phyloP scores from a whole-genome alignment of 2,329 filamentous ascomycete genomes.

The Epichloe sibirici region DNA sequence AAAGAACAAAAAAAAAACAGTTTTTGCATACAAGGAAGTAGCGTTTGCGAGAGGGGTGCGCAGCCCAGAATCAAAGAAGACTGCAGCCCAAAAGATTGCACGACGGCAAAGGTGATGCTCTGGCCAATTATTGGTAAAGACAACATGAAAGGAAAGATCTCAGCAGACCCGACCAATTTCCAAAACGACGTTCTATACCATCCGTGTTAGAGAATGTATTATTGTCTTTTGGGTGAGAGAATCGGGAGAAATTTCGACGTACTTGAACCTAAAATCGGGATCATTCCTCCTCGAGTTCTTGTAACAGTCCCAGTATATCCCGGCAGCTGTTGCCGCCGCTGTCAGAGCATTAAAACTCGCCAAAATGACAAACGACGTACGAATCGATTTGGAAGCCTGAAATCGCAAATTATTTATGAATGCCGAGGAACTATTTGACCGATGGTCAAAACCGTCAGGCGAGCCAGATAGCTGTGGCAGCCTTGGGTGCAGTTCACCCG shows the following conservation, averaged over 20 bases:
- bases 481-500: slow-evolving; percentile 7
- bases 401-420: slow-evolving; percentile 40
- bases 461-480: slow-evolving; percentile 2
- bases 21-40: slow-evolving; percentile 42
- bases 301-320: slow-evolving; percentile 46
- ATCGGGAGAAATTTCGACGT: slow-evolving; percentile 4
- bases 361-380: slow-evolving; percentile 49
- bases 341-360: slow-evolving; percentile 48
- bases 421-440: slow-evolving; percentile 30
- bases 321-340: slow-evolving; percentile 41
- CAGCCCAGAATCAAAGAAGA: slow-evolving; percentile 40
- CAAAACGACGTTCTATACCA: slow-evolving; percentile 24
- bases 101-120: slow-evolving; percentile 42
- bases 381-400: slow-evolving; percentile 41
- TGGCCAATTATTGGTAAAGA: slow-evolving; percentile 46
- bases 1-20: neutral
- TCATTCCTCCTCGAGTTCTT: slow-evolving; percentile 29
- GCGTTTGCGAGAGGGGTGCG: slow-evolving; percentile 40
- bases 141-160: slow-evolving; percentile 43
- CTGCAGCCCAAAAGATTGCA: slow-evolving; percentile 43
- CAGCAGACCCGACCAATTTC: slow-evolving; percentile 32
- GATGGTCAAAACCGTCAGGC: slow-evolving; percentile 17
- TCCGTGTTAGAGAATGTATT: neutral
- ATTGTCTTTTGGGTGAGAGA: neutral
- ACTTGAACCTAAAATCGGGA: slow-evolving; percentile 30